Evolutionary conservation across 1,284 basidiomycete genomes (phyloP), one percentile per base, ranked within the genome.

Genomic region (Meira nashicola): DNA sequence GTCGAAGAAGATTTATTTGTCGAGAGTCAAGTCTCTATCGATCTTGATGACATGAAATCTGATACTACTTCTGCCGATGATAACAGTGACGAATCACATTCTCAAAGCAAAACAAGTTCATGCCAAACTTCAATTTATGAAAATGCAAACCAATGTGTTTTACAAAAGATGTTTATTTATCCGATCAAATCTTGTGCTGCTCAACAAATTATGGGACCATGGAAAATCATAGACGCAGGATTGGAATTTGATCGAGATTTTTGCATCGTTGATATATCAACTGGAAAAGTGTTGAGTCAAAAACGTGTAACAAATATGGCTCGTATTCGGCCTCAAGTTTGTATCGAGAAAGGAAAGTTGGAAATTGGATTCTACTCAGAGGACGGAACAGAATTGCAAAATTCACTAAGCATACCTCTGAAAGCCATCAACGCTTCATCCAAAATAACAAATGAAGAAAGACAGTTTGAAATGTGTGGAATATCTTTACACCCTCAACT

Each of bases 101-200:
- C 50, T n/a, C 23, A 17, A 19, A 23, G 17, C 12, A 17, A 53
- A 5, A 53, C 50, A 19, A 39, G 38, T 39, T 44, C 43, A 44
- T 44, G 43, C 9, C 23, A 17, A 25, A n/a, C 17, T 19, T 48
- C 46, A 25, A 48, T 48, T 21, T 14, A 48, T 23, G 46, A 48
- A 5, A 25, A 23, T 6, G 46, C 17, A 25, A 48, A 43, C 19
- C 4, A 25, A 5, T 21, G 21, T 23, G 7, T 23, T 14, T 23
- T 53, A 12, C 12, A 39, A 41, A 28, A 41, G 12, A 14, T 53
- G 48, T 40, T 21, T 33, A 48, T 71, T 9, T 71, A 66, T 40
- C 68, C 68, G 44, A 65, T 71, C 64, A 71, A 70, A 58, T 68
- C 66, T 12, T 71, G 68, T 28, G 57, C 66, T 1, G 66, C 64